These are phyloP conservation scores for Exophiala mesophila DNA, from an alignment of 2,329 filamentous ascomycete genomes.

Conservation along the genomic window DNA sequence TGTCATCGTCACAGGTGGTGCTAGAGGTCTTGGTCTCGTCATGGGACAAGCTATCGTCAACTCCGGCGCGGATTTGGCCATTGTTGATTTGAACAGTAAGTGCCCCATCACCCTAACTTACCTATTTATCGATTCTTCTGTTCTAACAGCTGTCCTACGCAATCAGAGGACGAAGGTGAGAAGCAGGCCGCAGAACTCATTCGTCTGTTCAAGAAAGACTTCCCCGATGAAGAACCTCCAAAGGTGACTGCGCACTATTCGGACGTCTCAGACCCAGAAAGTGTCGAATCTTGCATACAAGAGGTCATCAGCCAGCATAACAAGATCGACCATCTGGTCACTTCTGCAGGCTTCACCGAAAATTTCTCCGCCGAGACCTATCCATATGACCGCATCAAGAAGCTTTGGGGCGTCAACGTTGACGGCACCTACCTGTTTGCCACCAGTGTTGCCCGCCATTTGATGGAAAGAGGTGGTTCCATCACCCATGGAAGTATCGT, in stretches of 20 bases:
- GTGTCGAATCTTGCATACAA: conserved; percentile 67
- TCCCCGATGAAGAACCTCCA: conserved; percentile 60
- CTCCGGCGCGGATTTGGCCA: conserved; percentile 80
- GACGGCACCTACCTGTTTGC: conserved; percentile 47
- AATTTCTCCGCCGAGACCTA: conserved; percentile 91
- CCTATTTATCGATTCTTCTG: no score
- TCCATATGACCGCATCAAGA: conserved; percentile 83
- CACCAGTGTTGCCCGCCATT: conserved; percentile 53
- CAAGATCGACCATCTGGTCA: conserved; percentile 86
- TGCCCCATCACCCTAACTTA: neutral
- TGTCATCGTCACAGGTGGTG: conserved; percentile 83
- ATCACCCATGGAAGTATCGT: conserved; percentile 70
- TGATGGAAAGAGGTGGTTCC: conserved; percentile 69
- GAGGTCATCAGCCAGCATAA: conserved; percentile 68
- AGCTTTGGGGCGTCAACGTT: conserved; percentile 92
- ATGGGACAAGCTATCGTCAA: conserved; percentile 90
- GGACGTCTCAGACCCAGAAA: conserved; percentile 76
- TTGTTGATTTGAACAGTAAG: conserved; percentile 86
- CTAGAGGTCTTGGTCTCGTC: conserved; percentile 79
- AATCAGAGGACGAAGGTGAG: conserved; percentile 74
- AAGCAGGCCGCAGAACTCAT: conserved; percentile 70
- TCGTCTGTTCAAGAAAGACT: conserved; percentile 70
- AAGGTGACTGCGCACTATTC: conserved; percentile 85
- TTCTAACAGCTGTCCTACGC: neutral
- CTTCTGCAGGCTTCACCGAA: conserved; percentile 93